These are phyloP conservation scores for Podospora didyma DNA, from an alignment of 495 filamentous ascomycete species.

Conservation along the genomic window DNA sequence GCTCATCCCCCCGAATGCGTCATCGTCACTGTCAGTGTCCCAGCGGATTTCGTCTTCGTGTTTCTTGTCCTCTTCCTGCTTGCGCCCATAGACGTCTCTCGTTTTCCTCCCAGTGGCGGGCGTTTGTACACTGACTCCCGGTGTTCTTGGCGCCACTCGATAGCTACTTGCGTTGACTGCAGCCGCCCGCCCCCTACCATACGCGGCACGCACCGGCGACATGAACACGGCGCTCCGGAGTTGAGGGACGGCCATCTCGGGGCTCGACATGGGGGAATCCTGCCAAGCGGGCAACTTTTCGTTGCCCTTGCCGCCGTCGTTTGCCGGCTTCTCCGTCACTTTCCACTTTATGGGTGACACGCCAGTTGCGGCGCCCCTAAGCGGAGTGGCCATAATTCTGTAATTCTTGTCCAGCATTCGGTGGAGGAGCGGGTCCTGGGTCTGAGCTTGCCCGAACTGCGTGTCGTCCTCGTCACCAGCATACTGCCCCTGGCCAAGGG, in stretches of 20 bases:
- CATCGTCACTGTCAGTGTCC: slow-evolving; percentile 62
- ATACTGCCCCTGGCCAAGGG: slow-evolving; percentile 17
- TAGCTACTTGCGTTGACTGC: slow-evolving; percentile 1
- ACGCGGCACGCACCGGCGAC: slow-evolving; percentile 52
- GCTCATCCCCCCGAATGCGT: slow-evolving; percentile 66
- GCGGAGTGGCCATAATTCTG: slow-evolving; percentile 86
- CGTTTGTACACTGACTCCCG: slow-evolving; percentile 77
- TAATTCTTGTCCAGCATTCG: slow-evolving; percentile 90
- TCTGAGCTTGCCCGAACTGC: slow-evolving; percentile 38
- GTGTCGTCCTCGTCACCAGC: slow-evolving; percentile 36
- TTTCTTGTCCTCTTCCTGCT: neutral
- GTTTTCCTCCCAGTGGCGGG: slow-evolving; percentile 46
- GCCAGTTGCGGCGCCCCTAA: slow-evolving; percentile 37
- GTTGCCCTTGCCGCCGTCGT: slow-evolving; percentile 29
- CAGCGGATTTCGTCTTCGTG: slow-evolving; percentile 50
- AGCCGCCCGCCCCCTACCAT: slow-evolving; percentile 13
- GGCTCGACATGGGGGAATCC: slow-evolving; percentile 69
- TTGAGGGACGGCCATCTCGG: slow-evolving; percentile 74
- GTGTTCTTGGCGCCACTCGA: slow-evolving; percentile 48
- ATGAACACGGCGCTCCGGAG: slow-evolving; percentile 83
- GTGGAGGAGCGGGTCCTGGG: slow-evolving; percentile 74
- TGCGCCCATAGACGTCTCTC: slow-evolving; percentile 35
- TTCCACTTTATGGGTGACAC: slow-evolving; percentile 35
- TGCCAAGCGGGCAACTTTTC: slow-evolving; percentile 37
- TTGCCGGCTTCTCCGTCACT: slow-evolving; percentile 23